Conservation (phyloP, 257 asterid genomes). For the Fraxinus americana region DNA sequence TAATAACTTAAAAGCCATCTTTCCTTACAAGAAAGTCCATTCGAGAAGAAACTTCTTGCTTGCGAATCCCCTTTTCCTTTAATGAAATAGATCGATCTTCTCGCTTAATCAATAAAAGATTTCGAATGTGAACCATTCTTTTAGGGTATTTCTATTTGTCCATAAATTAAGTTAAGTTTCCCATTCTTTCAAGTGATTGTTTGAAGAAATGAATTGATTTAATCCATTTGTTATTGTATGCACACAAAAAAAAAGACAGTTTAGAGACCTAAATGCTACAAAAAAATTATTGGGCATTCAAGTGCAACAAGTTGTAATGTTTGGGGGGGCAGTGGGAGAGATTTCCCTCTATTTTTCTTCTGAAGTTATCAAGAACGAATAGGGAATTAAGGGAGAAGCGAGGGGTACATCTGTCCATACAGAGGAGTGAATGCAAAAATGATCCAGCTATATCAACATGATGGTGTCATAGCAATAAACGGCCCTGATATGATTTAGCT, state of each 20-base stretch:
- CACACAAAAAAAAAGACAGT: no score
- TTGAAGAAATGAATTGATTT: no score
- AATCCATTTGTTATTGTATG: neutral
- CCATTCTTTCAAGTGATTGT: no score
- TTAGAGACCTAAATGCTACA: neutral
- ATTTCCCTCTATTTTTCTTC: neutral
- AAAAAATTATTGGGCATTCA: neutral
- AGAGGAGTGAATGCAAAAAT: constrained; percentile 22
- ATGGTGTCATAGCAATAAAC: constrained; percentile 25
- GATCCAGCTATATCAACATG: constrained; percentile 40
- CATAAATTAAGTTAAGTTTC: neutral
- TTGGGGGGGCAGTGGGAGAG: neutral
- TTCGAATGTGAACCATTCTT: neutral
- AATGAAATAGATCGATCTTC: no score
- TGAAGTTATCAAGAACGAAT: no score
- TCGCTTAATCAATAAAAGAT: no score
- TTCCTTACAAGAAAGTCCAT: no score
- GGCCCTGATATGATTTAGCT: no score
- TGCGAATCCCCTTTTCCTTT: no score
- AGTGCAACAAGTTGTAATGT: neutral
- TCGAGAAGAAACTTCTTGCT: no score
- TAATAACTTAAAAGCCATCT: no score
- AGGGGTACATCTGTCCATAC: constrained; percentile 33
- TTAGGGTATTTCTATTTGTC: neutral
- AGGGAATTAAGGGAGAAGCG: neutral